Base-by-base conservation (phyloP, 352 stramenopile species). In the Pythium utonaiense region DNA sequence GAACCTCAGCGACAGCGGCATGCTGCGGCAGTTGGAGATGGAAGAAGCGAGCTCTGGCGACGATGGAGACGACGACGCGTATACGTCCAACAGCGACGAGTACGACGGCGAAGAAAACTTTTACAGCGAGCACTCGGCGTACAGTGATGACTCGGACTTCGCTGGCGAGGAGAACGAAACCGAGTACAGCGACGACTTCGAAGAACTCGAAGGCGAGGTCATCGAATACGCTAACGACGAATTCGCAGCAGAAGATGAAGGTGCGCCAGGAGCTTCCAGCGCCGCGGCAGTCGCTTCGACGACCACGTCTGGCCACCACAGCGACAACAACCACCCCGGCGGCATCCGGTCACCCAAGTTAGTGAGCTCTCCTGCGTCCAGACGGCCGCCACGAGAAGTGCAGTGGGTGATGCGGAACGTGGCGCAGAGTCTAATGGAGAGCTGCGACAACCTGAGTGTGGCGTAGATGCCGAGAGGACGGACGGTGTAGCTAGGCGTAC, bases 31-130 rank as follows among this genome's bases (percentile, higher is more conserved):
- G 45, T 55, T 84, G 21, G 74, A 80, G 48, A 40, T 83, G 34
- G 74, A 89, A 55, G 78, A 71, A 21, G 77, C 72, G 27, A 88
- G 74, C 38, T 77, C 67, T n/a, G 57, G 47, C 17, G 71, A 78
- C 36, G 62, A 74, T 4, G 65, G 64, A n/a, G 64, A 67, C 3
- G 68, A 71, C 14, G 77, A 85, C 30, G 66, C 22, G 5, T 80
- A 87, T 61, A 82, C 80, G 16, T 92, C 82, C 1, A 64, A 77
- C 44, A 89, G 80, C 67, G 78, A 89, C 30, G 52, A 31, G n/a
- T 91, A 88, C 65, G 84, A 88, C 24, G 80, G 74, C 0, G 81
- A 92, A 56, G 84, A 93, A 53, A 93, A 91, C 61, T 92, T 88
- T 62, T 93, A 93, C 74, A 91, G 80, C 53, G 82, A 91, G 44